Evolutionary conservation across 192 early-diverging fungal genomes (phyloP), one percentile per base, ranked within the genome.

Genomic region (Rhizophagus clarus): DNA sequence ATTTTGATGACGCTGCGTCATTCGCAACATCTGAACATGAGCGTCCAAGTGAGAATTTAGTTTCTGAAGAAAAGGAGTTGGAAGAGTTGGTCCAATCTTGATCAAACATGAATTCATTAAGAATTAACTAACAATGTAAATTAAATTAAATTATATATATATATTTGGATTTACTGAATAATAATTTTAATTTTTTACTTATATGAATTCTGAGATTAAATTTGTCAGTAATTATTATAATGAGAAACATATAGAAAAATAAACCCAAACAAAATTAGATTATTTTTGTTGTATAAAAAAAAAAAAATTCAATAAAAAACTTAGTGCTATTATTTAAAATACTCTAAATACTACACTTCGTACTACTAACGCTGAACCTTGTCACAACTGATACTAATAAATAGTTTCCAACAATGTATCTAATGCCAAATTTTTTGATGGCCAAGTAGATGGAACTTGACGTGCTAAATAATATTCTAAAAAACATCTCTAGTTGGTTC

Each of bases 1-100:
- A 91, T 64, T 87, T 90, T 81, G 90, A 91, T 71, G 86, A 87
- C 51, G 79, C 67, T 42, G 83, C 83, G 15, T 83, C 83, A 72
- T 49, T 85, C 69, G 74, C 80, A 28, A 85, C 82, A 9, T 84
- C 84, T 31, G 85, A 87, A 74, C 82, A 84, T 10, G 82, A 84
- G 40, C 76, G 81, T 15, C 79, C 72, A 22, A n/a, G 20, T 56
- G 51, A 81, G 69, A 67, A 76, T 83, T 64, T 82, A 80, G 56
- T 75, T 74, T 32, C 79, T 83, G 81, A 83, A 83, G 63, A 66
- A 28, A 66, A 66, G 29, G 63, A 66, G 31, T 31, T 66, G 29
- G 63, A 66, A 26, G 61, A 66, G 12, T 29, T 66, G 12, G 26
- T 66, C 37, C 37, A 40, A 31, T 29, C 11, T 64, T 64, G 11